Conservation (phyloP, 371 early-diverging fungal genomes). For the Blastocladiella emersonii region DNA sequence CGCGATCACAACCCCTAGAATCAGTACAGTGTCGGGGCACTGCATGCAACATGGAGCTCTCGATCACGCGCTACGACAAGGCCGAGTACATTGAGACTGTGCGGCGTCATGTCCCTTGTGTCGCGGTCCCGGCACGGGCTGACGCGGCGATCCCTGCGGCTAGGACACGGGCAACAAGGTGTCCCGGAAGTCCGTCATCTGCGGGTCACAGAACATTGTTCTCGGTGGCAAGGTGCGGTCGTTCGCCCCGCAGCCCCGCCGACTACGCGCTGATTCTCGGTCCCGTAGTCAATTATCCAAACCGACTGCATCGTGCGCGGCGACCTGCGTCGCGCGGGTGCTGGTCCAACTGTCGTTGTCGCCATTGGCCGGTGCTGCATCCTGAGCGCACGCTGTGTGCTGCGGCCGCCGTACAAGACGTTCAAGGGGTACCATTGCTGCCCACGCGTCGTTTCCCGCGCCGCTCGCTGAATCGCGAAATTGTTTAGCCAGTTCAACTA, state of each 20-base stretch:
- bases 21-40: too few relatives aligned
- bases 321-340: slow-evolving; percentile 77
- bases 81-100: slow-evolving; percentile 73
- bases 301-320: slow-evolving; percentile 80
- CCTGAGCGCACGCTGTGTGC: slow-evolving; percentile 54
- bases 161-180: slow-evolving; percentile 79
- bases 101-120: slow-evolving; percentile 11
- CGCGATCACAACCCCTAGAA: too few relatives aligned
- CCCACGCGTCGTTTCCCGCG: not conserved
- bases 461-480: not conserved
- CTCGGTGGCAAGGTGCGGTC: slow-evolving; percentile 90
- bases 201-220: slow-evolving; percentile 87
- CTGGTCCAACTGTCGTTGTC: slow-evolving; percentile 69
- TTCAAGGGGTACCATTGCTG: slow-evolving; percentile 61
- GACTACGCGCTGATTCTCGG: not conserved
- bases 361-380: slow-evolving; percentile 83
- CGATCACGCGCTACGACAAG: slow-evolving; percentile 30
- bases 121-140: not conserved
- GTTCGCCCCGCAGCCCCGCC: slow-evolving; percentile 8
- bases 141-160: not conserved
- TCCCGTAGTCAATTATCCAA: slow-evolving; percentile 72
- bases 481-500: slow-evolving; percentile 38
- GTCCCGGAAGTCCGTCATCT: slow-evolving; percentile 73
- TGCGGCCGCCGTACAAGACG: slow-evolving; percentile 87
- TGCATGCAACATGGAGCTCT: slow-evolving; percentile 47